These are phyloP conservation scores for Theobroma grandiflorum DNA, from an alignment of 441 rosid species.

Conservation along the genomic window DNA sequence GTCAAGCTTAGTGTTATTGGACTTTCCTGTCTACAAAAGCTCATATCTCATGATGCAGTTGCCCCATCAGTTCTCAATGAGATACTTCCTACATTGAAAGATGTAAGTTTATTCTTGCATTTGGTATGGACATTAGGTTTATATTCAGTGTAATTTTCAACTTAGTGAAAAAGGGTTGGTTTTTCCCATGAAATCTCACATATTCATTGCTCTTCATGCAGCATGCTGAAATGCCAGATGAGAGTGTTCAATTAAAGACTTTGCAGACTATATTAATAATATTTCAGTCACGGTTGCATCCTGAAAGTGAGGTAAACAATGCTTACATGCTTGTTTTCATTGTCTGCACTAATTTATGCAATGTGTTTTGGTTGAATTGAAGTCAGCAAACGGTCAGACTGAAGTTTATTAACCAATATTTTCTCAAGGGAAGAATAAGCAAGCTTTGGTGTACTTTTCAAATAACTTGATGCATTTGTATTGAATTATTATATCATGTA, in stretches of 20 bases:
- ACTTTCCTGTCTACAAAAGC: conserved; percentile 94
- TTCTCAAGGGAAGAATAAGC: not conserved
- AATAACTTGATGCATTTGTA: conserved; percentile 13
- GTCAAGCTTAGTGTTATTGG: conserved; percentile 93
- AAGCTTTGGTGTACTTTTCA: conserved; percentile 17
- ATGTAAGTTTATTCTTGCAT: conserved; percentile 59
- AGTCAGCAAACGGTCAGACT: not conserved
- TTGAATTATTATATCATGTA: not conserved
- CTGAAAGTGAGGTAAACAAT: conserved; percentile 80
- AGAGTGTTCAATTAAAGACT: conserved; percentile 92
- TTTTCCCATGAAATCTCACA: not conserved
- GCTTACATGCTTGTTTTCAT: conserved; percentile 35
- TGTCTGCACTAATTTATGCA: conserved; percentile 19
- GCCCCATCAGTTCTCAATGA: conserved; percentile 80
- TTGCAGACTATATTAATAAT: conserved; percentile 90
- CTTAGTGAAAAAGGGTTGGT: not conserved
- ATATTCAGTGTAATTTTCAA: not conserved
- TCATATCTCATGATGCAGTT: conserved; percentile 95
- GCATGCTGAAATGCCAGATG: conserved; percentile 98
- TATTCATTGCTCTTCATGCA: conserved; percentile 46
- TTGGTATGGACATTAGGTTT: not conserved
- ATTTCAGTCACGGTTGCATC: conserved; percentile 91
- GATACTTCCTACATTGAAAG: conserved; percentile 82
- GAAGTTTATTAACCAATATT: conserved; percentile 5
- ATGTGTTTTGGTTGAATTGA: conserved; percentile 8